A percentile compares a stretch with the other conserved stretches of the same genome.
phyloP scores from a whole-genome alignment of 1,139 yeast genomes.

The Lodderomyces pseudojiufengensis region DNA sequence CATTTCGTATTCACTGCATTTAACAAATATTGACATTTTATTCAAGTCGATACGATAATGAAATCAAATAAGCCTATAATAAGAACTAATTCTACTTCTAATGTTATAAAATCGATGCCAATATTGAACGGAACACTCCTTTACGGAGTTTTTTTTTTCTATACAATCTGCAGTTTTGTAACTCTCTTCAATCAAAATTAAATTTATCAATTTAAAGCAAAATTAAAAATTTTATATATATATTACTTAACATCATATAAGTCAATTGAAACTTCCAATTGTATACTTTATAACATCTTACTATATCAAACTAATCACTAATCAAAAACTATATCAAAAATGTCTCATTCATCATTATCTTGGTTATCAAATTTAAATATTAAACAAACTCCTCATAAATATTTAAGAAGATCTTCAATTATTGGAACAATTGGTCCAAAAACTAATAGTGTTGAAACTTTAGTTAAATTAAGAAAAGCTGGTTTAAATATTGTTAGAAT shows the following conservation, averaged over 20 bases:
- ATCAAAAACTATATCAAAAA: constrained; percentile 7
- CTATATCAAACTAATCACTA: background rate
- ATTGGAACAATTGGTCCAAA: constrained; percentile 98
- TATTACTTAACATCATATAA: too few relatives aligned
- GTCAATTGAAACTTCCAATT: too few relatives aligned
- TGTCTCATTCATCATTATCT: constrained; percentile 36
- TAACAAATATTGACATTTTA: too few relatives aligned
- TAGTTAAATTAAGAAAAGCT: constrained; percentile 88
- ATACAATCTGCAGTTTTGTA: background rate
- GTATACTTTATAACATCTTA: too few relatives aligned
- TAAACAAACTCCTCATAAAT: constrained; percentile 73
- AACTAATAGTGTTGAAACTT: constrained; percentile 83
- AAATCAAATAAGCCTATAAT: too few relatives aligned
- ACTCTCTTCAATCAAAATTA: too few relatives aligned
- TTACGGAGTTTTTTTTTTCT: constrained; percentile 5
- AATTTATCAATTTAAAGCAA: too few relatives aligned
- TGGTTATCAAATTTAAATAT: constrained; percentile 88
- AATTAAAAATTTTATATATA: too few relatives aligned
- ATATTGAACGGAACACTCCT: constrained; percentile 3
- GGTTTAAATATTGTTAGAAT: constrained; percentile 97
- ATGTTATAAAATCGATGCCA: too few relatives aligned
- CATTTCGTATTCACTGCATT: too few relatives aligned
- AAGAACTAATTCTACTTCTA: too few relatives aligned
- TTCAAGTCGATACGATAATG: too few relatives aligned
- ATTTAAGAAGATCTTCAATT: constrained; percentile 91